Percentiles rank a stretch among this genome's conserved stretches.
phyloP scores from a whole-genome alignment of 2,329 filamentous ascomycete genomes.

The Lecanoromycetidae sp. region DNA sequence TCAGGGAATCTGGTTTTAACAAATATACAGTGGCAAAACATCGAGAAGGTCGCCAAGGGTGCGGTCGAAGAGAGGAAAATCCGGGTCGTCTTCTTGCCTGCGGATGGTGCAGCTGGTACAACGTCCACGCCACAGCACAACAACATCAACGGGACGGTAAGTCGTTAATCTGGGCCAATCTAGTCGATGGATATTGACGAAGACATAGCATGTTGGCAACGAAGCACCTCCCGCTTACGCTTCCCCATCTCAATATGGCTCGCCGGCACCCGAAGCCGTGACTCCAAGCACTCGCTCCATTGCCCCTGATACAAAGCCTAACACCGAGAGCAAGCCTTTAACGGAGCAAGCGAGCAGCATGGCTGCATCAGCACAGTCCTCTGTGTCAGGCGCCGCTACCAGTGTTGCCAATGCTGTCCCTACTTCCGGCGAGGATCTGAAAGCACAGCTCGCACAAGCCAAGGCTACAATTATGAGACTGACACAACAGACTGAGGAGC shows the following conservation, averaged over 20 bases:
- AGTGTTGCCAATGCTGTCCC: conserved; percentile 38
- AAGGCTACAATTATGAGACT: conserved; percentile 60
- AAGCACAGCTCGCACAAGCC: conserved; percentile 61
- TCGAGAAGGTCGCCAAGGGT: conserved; percentile 62
- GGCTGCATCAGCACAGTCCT: conserved; percentile 28
- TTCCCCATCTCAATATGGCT: conserved; percentile 43
- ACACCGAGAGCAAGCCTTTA: conserved; percentile 26
- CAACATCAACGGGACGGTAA: conserved; percentile 17
- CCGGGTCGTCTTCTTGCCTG: conserved; percentile 69
- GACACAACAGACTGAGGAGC: conserved; percentile 51
- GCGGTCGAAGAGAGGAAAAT: conserved; percentile 91
- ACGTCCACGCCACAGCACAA: conserved; percentile 20
- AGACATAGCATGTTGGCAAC: conserved; percentile 23
- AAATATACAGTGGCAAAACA: conserved; percentile 54
- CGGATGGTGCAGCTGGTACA: conserved; percentile 42
- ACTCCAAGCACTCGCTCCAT: conserved; percentile 27
- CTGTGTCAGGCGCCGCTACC: conserved; percentile 35
- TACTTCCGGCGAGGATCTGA: conserved; percentile 49
- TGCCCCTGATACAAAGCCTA: conserved; percentile 18
- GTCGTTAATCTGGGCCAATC: not conserved
- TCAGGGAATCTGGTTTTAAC: conserved; percentile 21
- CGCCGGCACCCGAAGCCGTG: conserved; percentile 33
- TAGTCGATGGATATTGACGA: not conserved
- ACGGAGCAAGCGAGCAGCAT: conserved; percentile 29
- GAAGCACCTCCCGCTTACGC: conserved; percentile 43